These are phyloP conservation scores for Saccharomyces hybrid DNA, from an alignment of 1,139 yeast genomes.

Conservation along the genomic window DNA sequence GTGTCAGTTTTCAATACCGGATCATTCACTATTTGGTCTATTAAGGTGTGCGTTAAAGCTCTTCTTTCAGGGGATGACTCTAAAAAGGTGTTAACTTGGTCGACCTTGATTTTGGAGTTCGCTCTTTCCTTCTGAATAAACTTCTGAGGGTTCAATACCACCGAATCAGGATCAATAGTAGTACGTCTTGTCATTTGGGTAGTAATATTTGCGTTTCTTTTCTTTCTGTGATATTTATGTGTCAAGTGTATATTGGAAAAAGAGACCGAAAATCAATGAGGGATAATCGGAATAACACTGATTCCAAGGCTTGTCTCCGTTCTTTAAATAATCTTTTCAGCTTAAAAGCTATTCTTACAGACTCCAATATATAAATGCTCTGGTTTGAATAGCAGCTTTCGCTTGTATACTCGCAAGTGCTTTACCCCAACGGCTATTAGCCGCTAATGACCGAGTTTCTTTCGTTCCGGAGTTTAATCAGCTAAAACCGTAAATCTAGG, in stretches of 20 bases:
- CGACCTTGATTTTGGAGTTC: constrained; percentile 40
- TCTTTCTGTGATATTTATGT: background rate
- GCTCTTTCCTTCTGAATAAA: constrained; percentile 43
- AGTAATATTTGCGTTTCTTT: too few relatives aligned
- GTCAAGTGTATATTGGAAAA: background rate
- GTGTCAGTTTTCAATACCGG: constrained; percentile 46
- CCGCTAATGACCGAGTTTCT: background rate
- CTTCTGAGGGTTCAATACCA: constrained; percentile 10
- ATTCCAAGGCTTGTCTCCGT: background rate
- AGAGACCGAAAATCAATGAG: too few relatives aligned
- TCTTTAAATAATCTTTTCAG: background rate
- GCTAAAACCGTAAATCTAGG: background rate
- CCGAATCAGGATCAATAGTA: too few relatives aligned
- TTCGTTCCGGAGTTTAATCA: background rate
- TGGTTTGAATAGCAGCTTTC: background rate
- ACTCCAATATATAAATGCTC: background rate
- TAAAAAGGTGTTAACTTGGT: constrained; percentile 45
- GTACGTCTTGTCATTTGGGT: too few relatives aligned
- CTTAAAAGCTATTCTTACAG: background rate
- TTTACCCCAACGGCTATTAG: constrained; percentile 1
- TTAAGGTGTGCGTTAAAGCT: constrained; percentile 40
- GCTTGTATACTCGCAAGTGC: background rate
- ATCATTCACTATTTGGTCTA: constrained; percentile 46
- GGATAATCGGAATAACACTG: background rate
- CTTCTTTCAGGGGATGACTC: constrained; percentile 48